phyloP scores from a whole-genome alignment of 305 asterid species.

The Ilex paraguariensis region DNA sequence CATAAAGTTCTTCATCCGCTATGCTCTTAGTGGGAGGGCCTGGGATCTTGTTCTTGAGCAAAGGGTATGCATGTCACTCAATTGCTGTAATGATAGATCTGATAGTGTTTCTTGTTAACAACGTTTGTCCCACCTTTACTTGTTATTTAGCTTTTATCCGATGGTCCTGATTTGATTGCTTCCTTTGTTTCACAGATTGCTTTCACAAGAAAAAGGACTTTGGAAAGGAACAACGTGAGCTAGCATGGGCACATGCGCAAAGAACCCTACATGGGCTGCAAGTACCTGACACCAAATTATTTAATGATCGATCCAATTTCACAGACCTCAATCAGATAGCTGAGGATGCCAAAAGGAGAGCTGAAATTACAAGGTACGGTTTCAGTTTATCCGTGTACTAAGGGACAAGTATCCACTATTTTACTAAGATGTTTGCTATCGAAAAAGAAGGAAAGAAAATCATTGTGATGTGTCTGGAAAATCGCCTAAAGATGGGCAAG shows the following conservation, averaged over 20 bases:
- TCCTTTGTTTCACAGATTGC: conserved; percentile 6
- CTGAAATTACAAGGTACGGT: conserved; percentile 7
- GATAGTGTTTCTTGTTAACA: neutral
- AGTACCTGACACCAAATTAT: conserved; percentile 6
- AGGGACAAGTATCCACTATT: too few relatives aligned
- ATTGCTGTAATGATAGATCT: neutral
- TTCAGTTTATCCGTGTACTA: too few relatives aligned
- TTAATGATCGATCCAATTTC: conserved; percentile 1
- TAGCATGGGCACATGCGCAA: conserved; percentile 7
- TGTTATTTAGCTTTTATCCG: neutral
- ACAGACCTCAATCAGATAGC: conserved; percentile 7
- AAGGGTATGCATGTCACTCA: neutral
- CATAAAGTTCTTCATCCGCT: conserved; percentile 5
- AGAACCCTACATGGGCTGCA: conserved; percentile 3
- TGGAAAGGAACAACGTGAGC: conserved; percentile 7
- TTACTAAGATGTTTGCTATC: too few relatives aligned
- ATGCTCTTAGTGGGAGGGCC: conserved; percentile 4
- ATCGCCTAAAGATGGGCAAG: too few relatives aligned
- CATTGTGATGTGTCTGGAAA: too few relatives aligned
- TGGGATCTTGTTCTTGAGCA: too few relatives aligned
- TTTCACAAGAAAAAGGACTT: conserved; percentile 6
- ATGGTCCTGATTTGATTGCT: neutral
- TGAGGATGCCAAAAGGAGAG: conserved; percentile 8
- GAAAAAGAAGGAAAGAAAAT: too few relatives aligned
- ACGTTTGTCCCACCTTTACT: neutral